Percentiles rank a stretch among this genome's conserved stretches.
These are phyloP conservation scores for Colletotrichum euphorbiae DNA, from an alignment of 2,329 filamentous ascomycete species.

Conservation along the genomic window DNA sequence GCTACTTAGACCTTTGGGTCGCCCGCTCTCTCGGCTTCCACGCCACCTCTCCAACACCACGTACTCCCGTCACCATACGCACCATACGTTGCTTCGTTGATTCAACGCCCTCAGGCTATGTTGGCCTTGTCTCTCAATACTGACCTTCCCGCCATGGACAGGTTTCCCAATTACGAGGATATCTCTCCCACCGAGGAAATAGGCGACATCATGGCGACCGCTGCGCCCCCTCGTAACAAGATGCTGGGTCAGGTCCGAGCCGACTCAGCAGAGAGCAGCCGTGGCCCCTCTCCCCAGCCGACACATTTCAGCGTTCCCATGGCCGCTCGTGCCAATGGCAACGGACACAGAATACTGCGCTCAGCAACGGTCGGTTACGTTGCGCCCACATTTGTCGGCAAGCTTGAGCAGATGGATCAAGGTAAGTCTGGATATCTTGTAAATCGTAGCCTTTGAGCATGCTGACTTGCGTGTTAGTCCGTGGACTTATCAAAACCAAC, in stretches of 20 bases:
- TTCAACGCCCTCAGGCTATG: slow-evolving; percentile 45
- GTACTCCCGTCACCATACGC: background rate
- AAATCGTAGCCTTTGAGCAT: background rate
- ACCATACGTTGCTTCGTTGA: slow-evolving; percentile 11
- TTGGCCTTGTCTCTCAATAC: slow-evolving; percentile 53
- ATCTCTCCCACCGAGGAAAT: slow-evolving; percentile 49
- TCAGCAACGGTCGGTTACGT: slow-evolving; percentile 95
- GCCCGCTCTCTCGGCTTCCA: slow-evolving; percentile 13
- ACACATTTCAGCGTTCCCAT: slow-evolving; percentile 83
- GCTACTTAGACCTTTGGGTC: slow-evolving; percentile 33
- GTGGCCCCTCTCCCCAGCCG: slow-evolving; percentile 87
- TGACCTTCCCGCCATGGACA: slow-evolving; percentile 55
- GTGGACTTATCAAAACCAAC: slow-evolving; percentile 80
- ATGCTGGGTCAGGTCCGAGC: slow-evolving; percentile 55
- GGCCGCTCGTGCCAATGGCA: slow-evolving; percentile 61
- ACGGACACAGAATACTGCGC: slow-evolving; percentile 80
- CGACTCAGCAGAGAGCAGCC: slow-evolving; percentile 56
- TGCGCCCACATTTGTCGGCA: slow-evolving; percentile 93
- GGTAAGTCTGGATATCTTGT: slow-evolving; percentile 59
- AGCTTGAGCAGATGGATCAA: slow-evolving; percentile 88
- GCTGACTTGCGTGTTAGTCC: slow-evolving; percentile 66
- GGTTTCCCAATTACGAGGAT: slow-evolving; percentile 58
- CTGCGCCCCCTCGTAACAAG: slow-evolving; percentile 53
- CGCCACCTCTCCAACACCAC: background rate
- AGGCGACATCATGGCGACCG: slow-evolving; percentile 48